Base-by-base conservation (phyloP, 2,329 filamentous ascomycete species). In the Nemania sp. region DNA sequence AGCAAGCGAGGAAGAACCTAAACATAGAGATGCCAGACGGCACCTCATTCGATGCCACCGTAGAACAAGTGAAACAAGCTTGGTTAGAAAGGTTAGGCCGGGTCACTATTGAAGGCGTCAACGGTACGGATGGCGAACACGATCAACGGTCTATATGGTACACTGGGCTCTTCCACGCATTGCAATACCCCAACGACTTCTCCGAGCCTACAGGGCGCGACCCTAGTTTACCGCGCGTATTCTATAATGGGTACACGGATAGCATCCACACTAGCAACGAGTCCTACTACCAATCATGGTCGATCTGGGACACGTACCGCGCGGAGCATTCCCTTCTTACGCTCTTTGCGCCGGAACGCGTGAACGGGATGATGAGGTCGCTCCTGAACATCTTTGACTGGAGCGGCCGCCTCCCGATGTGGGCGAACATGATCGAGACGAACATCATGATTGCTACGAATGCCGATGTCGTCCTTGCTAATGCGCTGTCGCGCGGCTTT, bases 391-490 rank as follows among this genome's bases (percentile, higher is more conserved):
- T 85, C 24, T 85, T 83, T 59, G 79, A 83, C 60, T 85, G 82
- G 82, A 78, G 78, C 5, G 82, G 82, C 2, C 76, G 83, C 49
- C 71, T 85, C 8, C 83, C 83, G 0, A 83, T 85, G 77, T 85
- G 82, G 83, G 83, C 82, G 0, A 85, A 85, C 62, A 75, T 84
- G 66, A 77, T 85, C 5, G 83, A 85, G 69, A 85, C 82, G 0
- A 85, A 85, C 73, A 84, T 84, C 67, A 85, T 85, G 83, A 83
- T 85, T 41, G 82, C 82, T 1, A 84, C 83, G 0, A 83, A 85
- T 64, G 83, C 82, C 15, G 82, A 85, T 55, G 82, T 79, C 1
- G 81, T 85, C 1, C 73, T 85, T 2, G 81, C 83, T n/a, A 85
- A 85, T 63, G 83, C 83, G 0, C 75, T 84, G 0, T 74, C 77